Percentiles rank a stretch among this genome's conserved stretches.
phyloP scores from a whole-genome alignment of 371 early-diverging fungal species.

The Blakeslea trispora region DNA sequence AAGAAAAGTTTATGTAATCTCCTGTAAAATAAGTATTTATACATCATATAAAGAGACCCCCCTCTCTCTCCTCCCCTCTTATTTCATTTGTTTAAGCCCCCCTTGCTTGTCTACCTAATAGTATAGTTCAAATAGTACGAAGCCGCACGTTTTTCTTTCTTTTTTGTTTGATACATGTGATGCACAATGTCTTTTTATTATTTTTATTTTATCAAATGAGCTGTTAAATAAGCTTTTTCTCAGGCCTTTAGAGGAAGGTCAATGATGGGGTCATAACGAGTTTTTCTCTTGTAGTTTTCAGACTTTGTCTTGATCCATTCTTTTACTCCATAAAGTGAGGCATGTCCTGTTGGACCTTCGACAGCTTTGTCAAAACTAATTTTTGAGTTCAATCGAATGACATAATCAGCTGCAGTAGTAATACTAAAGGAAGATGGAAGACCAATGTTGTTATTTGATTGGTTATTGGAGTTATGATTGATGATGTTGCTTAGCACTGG shows the following conservation, averaged over 20 bases:
- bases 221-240: background rate
- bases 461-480: slow-evolving; percentile 1
- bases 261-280: slow-evolving; percentile 7
- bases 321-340: slow-evolving; percentile 31
- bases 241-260: slow-evolving; percentile 4
- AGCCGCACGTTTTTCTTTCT: too few species aligned
- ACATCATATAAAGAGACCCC: background rate
- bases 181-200: background rate
- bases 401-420: slow-evolving; percentile 16
- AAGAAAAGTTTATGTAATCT: background rate
- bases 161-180: too few species aligned
- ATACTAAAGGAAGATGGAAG: slow-evolving; percentile 12
- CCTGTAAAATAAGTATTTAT: background rate
- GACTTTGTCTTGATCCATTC: slow-evolving; percentile 29
- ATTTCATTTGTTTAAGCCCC: background rate
- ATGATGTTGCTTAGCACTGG: background rate
- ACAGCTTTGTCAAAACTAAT: slow-evolving; percentile 22
- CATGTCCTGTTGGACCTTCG: slow-evolving; percentile 26
- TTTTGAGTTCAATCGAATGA: slow-evolving; percentile 20
- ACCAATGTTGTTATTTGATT: slow-evolving; percentile 1
- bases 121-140: too few species aligned
- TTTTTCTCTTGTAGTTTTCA: slow-evolving; percentile 11
- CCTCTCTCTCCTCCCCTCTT: too few species aligned
- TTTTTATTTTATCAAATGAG: too few species aligned
- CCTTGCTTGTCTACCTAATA: background rate